A percentile compares a stretch with the other conserved stretches of the same genome.
Evolutionary conservation across 805 yeast genomes (phyloP).

Genomic region (Candida broadrunensis): DNA sequence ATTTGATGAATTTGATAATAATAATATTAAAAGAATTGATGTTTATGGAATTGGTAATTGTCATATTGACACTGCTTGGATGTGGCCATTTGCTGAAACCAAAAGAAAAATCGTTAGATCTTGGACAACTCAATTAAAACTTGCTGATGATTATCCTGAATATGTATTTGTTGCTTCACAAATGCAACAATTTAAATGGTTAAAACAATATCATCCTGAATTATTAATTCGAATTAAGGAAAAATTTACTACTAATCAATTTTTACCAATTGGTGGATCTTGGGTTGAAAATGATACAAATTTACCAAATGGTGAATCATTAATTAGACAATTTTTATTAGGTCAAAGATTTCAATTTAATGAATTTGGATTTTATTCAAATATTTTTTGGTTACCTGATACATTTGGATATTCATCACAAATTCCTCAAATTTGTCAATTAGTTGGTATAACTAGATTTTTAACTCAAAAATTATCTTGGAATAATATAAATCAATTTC

Average conservation of each 20-base stretch:
- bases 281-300: conserved; percentile 99
- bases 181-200: conserved; percentile 94
- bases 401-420: conserved; percentile 96
- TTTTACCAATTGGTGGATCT: conserved; percentile 91
- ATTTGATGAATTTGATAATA: conserved; percentile 25
- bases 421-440: conserved; percentile 86
- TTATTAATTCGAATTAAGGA: conserved; percentile 62
- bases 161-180: conserved; percentile 93
- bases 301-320: conserved; percentile 90
- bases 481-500: conserved; percentile 92
- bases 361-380: conserved; percentile 73
- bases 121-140: conserved; percentile 88
- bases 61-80: conserved; percentile 98
- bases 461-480: conserved; percentile 93
- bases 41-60: conserved; percentile 92
- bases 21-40: conserved; percentile 43
- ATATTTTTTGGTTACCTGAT: conserved; percentile 93
- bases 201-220: conserved; percentile 81
- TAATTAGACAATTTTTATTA: conserved; percentile 80
- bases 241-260: conserved; percentile 68
- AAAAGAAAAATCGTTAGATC: conserved; percentile 89
- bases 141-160: conserved; percentile 88
- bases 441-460: conserved; percentile 81
- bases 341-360: conserved; percentile 85
- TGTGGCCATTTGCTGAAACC: conserved; percentile 99